A percentile compares a stretch with the other conserved stretches of the same genome.
Conservation (phyloP, 352 stramenopile species). For the Phytopythium sindhum region DNA sequence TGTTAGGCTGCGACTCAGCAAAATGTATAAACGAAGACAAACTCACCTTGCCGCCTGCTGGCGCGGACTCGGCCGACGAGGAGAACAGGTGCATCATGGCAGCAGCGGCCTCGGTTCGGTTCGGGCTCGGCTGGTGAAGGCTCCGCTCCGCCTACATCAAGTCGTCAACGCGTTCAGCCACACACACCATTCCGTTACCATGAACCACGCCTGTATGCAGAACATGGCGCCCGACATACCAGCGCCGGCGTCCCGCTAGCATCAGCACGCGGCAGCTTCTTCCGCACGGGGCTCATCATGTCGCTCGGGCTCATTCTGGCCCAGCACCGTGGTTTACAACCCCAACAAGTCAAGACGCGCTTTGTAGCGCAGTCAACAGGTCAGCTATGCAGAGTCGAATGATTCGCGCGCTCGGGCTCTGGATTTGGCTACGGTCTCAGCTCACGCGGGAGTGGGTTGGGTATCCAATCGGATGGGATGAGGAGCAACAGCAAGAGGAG, state of each 20-base stretch:
- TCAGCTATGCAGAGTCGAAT: too few relatives aligned
- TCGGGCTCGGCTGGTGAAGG: slow-evolving; percentile 72
- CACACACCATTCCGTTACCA: neutral
- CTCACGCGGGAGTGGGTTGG: neutral
- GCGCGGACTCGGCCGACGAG: slow-evolving; percentile 17
- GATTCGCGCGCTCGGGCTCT: too few relatives aligned
- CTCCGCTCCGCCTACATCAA: slow-evolving; percentile 19
- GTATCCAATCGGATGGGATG: neutral
- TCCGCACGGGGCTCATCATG: slow-evolving; percentile 42
- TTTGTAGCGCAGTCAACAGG: neutral
- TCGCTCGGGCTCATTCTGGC: slow-evolving; percentile 26
- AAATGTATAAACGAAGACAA: neutral
- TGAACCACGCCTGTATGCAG: neutral
- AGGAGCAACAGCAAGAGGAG: neutral
- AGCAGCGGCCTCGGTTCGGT: slow-evolving; percentile 68
- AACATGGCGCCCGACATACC: slow-evolving; percentile 5
- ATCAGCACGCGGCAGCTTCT: slow-evolving; percentile 14
- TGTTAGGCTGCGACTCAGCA: neutral
- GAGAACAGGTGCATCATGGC: slow-evolving; percentile 80
- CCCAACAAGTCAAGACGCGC: neutral
- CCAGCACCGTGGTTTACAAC: neutral
- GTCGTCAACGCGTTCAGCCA: neutral
- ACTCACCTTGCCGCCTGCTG: slow-evolving; percentile 11
- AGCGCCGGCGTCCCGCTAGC: slow-evolving; percentile 21
- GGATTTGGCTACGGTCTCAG: neutral